phyloP scores from a whole-genome alignment of 257 asterid species.

The Solanum habrochaites region DNA sequence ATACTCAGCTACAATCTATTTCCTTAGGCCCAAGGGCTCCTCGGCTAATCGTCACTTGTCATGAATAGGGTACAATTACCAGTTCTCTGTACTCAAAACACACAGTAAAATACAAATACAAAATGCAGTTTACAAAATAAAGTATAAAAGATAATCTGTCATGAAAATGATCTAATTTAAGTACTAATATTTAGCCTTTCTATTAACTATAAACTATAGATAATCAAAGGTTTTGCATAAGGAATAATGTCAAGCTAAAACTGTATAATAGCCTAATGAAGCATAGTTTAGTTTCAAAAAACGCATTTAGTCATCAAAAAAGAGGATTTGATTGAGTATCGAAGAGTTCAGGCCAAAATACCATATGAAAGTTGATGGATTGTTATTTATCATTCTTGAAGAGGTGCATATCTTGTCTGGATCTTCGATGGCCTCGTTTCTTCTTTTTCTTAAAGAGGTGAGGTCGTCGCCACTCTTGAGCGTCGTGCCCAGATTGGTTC shows the following conservation, averaged over 20 bases:
- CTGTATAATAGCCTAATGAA: background rate
- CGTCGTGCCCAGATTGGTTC: no score
- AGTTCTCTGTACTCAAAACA: background rate
- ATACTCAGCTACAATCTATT: background rate
- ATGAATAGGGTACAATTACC: background rate
- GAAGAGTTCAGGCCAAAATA: background rate
- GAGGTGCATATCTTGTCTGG: background rate
- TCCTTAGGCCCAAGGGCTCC: background rate
- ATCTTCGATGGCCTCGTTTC: background rate
- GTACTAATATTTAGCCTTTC: background rate
- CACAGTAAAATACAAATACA: background rate
- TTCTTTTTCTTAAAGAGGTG: background rate
- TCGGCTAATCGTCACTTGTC: background rate
- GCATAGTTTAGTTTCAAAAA: background rate
- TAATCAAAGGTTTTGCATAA: background rate
- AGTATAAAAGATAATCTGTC: background rate
- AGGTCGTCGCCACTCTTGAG: background rate
- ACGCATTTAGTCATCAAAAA: background rate
- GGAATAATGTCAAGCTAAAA: background rate
- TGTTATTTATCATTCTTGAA: background rate
- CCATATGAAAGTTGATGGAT: background rate
- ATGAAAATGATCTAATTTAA: background rate
- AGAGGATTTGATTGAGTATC: background rate
- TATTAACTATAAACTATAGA: no score
- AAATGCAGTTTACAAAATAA: background rate